These are phyloP conservation scores for Eragrostis tef DNA, from an alignment of 202 grass and related monocot genomes.

Conservation along the genomic window DNA sequence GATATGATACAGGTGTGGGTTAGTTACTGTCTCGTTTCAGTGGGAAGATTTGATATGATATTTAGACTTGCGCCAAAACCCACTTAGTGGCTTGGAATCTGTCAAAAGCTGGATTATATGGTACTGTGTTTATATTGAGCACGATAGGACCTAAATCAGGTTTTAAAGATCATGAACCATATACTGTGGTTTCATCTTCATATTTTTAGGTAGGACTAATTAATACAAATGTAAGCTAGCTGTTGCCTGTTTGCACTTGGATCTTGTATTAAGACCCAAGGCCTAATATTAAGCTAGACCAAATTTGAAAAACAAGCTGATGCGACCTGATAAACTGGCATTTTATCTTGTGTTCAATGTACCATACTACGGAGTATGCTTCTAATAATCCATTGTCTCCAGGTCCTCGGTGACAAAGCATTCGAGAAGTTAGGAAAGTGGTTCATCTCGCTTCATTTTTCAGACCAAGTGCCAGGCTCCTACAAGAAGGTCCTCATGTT, in stretches of 20 bases:
- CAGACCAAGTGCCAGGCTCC: constrained; percentile 80
- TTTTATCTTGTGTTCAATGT: constrained; percentile 33
- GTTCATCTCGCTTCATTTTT: constrained; percentile 92
- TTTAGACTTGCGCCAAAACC: neutral
- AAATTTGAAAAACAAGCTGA: neutral
- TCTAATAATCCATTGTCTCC: constrained; percentile 26
- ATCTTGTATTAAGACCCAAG: no score
- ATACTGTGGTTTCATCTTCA: neutral
- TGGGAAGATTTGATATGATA: constrained; percentile 8
- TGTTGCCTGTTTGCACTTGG: no score
- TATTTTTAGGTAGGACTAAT: neutral
- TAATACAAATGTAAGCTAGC: no score
- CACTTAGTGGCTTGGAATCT: neutral
- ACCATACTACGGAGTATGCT: neutral
- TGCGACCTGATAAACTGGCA: neutral
- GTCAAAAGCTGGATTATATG: neutral
- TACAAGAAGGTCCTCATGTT: constrained; percentile 86
- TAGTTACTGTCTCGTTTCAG: neutral
- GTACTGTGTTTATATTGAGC: neutral
- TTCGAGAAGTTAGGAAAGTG: constrained; percentile 92
- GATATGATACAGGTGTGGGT: neutral
- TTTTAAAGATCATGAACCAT: neutral
- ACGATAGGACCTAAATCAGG: neutral
- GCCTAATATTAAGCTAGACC: no score
- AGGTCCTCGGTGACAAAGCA: constrained; percentile 94